Conservation (phyloP, 306 rosid species). For the Astragalus membranaceus region DNA sequence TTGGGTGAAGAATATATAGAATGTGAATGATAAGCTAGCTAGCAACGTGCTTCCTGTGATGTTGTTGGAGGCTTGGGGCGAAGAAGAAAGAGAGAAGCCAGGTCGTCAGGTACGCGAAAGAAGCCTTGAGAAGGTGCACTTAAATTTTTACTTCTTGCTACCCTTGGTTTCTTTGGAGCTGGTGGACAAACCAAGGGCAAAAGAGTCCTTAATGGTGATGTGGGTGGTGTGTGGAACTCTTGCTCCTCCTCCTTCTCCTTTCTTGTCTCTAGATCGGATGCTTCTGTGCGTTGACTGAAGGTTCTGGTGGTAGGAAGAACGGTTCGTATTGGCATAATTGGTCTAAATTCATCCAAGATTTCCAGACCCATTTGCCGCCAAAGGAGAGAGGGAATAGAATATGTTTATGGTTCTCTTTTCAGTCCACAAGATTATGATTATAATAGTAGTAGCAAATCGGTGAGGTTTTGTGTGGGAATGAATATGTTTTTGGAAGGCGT, state of each 20-base stretch:
- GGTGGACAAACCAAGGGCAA: conserved; percentile 48
- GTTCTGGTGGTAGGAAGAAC: not conserved
- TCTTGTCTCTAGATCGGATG: not conserved
- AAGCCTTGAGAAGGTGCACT: not conserved
- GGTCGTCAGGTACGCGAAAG: conserved; percentile 46
- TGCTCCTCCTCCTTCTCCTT: not conserved
- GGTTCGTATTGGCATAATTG: conserved; percentile 31
- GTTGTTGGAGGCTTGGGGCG: conserved; percentile 27
- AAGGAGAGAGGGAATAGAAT: not conserved
- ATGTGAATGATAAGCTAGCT: not conserved
- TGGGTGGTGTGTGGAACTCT: conserved; percentile 49
- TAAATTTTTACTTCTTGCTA: not conserved
- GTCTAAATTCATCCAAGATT: conserved; percentile 35
- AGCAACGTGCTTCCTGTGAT: conserved; percentile 24
- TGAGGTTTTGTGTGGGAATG: not conserved
- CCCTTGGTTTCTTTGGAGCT: conserved; percentile 45
- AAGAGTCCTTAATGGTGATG: conserved; percentile 22
- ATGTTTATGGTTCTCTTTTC: no score
- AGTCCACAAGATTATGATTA: not conserved
- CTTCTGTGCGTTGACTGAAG: conserved; percentile 1
- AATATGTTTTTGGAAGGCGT: conserved; percentile 12
- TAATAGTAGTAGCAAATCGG: not conserved
- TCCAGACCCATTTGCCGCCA: conserved; percentile 40
- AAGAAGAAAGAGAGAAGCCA: conserved; percentile 33
- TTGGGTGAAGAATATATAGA: not conserved